Evolutionary conservation across 208 protist genomes (phyloP).

Genomic region (Trypanosoma theileri): DNA sequence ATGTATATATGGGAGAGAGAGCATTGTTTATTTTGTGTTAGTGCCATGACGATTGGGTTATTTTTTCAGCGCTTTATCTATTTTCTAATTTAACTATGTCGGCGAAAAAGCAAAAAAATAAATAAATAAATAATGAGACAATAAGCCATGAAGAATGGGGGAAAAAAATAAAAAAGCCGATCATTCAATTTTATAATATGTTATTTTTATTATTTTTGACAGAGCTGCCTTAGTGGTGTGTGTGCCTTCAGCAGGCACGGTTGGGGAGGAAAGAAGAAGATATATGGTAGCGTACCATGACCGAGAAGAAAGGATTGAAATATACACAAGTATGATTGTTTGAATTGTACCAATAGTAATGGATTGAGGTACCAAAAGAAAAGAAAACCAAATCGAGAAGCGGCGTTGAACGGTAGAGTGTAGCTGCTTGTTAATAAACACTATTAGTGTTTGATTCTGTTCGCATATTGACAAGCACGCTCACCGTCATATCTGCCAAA

Average conservation of each 20-base stretch:
- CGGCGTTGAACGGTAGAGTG: constrained; percentile 1
- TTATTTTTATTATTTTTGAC: constrained; percentile 22
- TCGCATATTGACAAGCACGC: background rate
- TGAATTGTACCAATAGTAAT: background rate
- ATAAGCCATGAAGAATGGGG: background rate
- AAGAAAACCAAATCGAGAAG: constrained; percentile 38
- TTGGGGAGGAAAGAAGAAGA: constrained; percentile 41
- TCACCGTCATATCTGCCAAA: background rate
- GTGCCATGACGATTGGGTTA: too few relatives aligned
- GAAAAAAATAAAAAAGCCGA: constrained; percentile 25
- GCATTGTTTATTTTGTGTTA: too few relatives aligned
- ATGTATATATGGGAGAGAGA: too few relatives aligned
- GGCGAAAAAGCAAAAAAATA: background rate
- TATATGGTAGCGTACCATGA: constrained; percentile 39
- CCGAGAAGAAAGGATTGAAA: constrained; percentile 8
- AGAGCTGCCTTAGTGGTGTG: constrained; percentile 52
- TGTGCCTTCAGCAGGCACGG: constrained; percentile 33
- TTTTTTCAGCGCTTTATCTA: background rate
- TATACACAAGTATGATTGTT: constrained; percentile 1
- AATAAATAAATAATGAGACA: background rate
- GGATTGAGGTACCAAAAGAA: constrained; percentile 16
- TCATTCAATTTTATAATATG: background rate
- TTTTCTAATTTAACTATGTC: constrained; percentile 5
- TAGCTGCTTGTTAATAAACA: background rate
- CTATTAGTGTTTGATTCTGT: background rate